phyloP scores from a whole-genome alignment of 2,329 filamentous ascomycete species.

The Xylariales sp. region DNA sequence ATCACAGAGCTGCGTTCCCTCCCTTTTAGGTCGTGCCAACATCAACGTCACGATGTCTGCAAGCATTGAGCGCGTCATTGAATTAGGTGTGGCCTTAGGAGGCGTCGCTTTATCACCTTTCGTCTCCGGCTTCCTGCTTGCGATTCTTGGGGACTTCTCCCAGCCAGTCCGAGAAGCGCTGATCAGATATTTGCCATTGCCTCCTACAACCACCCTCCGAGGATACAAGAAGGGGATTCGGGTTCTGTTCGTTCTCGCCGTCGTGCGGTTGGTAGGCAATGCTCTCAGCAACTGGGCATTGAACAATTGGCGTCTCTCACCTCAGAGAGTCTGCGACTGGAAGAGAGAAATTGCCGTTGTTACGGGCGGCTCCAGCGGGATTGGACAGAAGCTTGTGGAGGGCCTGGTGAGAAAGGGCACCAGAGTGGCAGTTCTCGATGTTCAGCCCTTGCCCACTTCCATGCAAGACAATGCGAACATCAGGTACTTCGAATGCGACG shows the following conservation, averaged over 20 bases:
- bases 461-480: slow-evolving; percentile 22
- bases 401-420: slow-evolving; percentile 30
- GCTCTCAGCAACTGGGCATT: not conserved
- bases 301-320: slow-evolving; percentile 1
- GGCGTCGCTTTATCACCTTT: too few relatives aligned
- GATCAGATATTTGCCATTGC: too few relatives aligned
- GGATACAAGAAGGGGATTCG: too few relatives aligned
- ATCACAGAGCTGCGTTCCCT: too few relatives aligned
- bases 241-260: not conserved
- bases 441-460: slow-evolving; percentile 14
- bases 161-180: too few relatives aligned
- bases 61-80: too few relatives aligned
- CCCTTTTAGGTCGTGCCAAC: too few relatives aligned
- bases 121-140: too few relatives aligned
- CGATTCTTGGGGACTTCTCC: too few relatives aligned
- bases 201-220: too few relatives aligned
- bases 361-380: slow-evolving; percentile 26
- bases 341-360: slow-evolving; percentile 23
- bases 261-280: slow-evolving; percentile 1
- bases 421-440: slow-evolving; percentile 32
- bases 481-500: slow-evolving; percentile 39
- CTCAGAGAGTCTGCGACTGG: slow-evolving; percentile 19
- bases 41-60: too few relatives aligned
- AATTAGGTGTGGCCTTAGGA: too few relatives aligned
- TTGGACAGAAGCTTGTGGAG: slow-evolving; percentile 30